A percentile compares a stretch with the other conserved stretches of the same genome.
phyloP scores from a whole-genome alignment of 768 basidiomycete species.

The Xerocomus potaroensis region DNA sequence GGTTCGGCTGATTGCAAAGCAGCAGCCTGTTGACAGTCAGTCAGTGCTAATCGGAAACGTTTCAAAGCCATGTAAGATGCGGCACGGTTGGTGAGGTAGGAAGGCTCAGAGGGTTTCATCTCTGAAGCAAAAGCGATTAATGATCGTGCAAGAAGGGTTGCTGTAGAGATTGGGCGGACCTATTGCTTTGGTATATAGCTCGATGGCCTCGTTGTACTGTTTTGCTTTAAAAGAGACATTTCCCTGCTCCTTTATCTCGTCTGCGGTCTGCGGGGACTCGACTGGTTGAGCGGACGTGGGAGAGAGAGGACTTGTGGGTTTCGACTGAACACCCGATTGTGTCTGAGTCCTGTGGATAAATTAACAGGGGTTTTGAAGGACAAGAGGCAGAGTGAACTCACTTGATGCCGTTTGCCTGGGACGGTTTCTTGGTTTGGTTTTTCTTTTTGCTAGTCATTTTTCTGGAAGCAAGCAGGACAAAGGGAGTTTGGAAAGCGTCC shows the following conservation, averaged over 20 bases:
- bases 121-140: slow-evolving; percentile 33
- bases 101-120: slow-evolving; percentile 60
- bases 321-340: slow-evolving; percentile 1
- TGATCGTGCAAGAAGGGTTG: slow-evolving; percentile 6
- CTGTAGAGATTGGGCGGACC: slow-evolving; percentile 37
- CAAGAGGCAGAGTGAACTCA: slow-evolving; percentile 7
- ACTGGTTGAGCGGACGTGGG: slow-evolving; percentile 12
- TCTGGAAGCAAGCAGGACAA: not conserved
- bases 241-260: slow-evolving; percentile 70
- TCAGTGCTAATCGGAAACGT: slow-evolving; percentile 66
- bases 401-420: slow-evolving; percentile 25
- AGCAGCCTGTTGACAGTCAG: slow-evolving; percentile 74
- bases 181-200: slow-evolving; percentile 72
- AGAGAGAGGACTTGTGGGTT: slow-evolving; percentile 15
- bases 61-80: slow-evolving; percentile 83
- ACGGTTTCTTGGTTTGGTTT: slow-evolving; percentile 24
- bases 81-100: slow-evolving; percentile 82
- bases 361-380: slow-evolving; percentile 7
- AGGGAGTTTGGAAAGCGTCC: slow-evolving; percentile 5
- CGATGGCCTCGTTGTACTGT: slow-evolving; percentile 64
- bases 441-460: slow-evolving; percentile 34
- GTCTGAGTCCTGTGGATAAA: slow-evolving; percentile 13
- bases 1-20: slow-evolving; percentile 58
- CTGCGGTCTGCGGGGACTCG: slow-evolving; percentile 29
- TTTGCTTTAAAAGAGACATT: slow-evolving; percentile 70